Evolutionary conservation across 148 eudicot species (phyloP).

Genomic region (Agrostemma githago): DNA sequence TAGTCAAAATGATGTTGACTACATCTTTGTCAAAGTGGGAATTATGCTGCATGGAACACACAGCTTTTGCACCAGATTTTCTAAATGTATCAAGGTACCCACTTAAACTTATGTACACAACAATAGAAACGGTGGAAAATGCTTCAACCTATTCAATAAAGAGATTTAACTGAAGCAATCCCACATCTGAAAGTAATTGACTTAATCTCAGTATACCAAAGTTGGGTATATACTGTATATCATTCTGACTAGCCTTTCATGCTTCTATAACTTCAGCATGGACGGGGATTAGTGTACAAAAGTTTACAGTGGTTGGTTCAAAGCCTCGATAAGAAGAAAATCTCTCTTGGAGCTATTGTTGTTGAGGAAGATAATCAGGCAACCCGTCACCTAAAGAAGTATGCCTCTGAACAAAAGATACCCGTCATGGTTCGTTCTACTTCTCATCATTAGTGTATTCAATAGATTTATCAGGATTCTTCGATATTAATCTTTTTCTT

Average conservation of each 20-base stretch:
- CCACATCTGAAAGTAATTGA: not conserved
- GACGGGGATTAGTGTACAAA: slow-evolving; percentile 65
- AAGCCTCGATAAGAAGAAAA: slow-evolving; percentile 42
- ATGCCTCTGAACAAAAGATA: slow-evolving; percentile 70
- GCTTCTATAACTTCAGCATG: slow-evolving; percentile 51
- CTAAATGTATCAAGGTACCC: slow-evolving; percentile 53
- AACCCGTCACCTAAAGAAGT: slow-evolving; percentile 73
- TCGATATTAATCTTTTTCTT: not conserved
- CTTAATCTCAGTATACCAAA: slow-evolving; percentile 1
- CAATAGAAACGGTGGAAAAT: not conserved
- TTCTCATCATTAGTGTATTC: not conserved
- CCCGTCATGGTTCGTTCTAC: slow-evolving; percentile 51
- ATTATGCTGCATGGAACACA: slow-evolving; percentile 74
- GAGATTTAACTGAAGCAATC: not conserved
- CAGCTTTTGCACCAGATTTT: slow-evolving; percentile 52
- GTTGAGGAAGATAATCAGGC: slow-evolving; percentile 56
- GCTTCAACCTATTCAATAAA: not conserved
- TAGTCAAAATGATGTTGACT: slow-evolving; percentile 19
- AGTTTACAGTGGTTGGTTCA: slow-evolving; percentile 65
- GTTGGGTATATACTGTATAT: not conserved
- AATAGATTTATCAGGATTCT: not conserved
- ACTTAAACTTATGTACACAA: not conserved
- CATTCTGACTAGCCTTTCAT: slow-evolving; percentile 8
- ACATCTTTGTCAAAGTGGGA: slow-evolving; percentile 61
- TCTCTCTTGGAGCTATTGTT: slow-evolving; percentile 47